Evolutionary conservation across 345 rosid species (phyloP).

Genomic region (Rhodamnia rubescens): DNA sequence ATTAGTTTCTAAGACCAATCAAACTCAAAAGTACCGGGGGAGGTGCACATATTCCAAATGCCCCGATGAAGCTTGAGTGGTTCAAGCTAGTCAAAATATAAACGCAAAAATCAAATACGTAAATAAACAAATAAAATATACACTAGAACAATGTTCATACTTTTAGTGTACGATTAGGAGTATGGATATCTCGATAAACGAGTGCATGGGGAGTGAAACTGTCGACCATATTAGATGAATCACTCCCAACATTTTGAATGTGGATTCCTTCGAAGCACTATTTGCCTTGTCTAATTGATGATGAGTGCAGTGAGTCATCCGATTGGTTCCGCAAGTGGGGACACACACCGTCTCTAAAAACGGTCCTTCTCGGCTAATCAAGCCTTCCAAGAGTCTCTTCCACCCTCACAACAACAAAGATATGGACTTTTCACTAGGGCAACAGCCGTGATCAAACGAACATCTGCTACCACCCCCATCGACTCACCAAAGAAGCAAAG

Average conservation of each 20-base stretch:
- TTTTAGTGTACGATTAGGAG: background rate
- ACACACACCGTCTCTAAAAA: too few relatives aligned
- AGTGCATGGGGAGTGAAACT: background rate
- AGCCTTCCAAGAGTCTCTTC: too few relatives aligned
- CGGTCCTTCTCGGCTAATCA: too few relatives aligned
- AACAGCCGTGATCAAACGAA: too few relatives aligned
- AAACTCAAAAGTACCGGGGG: background rate
- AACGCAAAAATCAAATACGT: background rate
- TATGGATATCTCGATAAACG: background rate
- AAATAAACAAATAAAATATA: background rate
- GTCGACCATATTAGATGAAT: background rate
- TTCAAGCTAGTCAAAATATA: background rate
- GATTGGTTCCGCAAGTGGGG: constrained; percentile 17
- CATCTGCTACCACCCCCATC: too few relatives aligned
- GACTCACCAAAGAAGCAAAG: too few relatives aligned
- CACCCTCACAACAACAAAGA: too few relatives aligned
- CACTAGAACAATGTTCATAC: background rate
- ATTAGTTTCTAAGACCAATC: background rate
- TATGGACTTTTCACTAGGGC: too few relatives aligned
- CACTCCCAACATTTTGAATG: background rate
- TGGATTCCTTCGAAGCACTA: constrained; percentile 3
- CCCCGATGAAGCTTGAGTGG: background rate
- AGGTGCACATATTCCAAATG: background rate
- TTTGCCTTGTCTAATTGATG: constrained; percentile 12
- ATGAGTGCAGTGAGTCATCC: constrained; percentile 3